These are phyloP conservation scores for Suillus luteus DNA, from an alignment of 768 basidiomycete species.

Conservation along the genomic window DNA sequence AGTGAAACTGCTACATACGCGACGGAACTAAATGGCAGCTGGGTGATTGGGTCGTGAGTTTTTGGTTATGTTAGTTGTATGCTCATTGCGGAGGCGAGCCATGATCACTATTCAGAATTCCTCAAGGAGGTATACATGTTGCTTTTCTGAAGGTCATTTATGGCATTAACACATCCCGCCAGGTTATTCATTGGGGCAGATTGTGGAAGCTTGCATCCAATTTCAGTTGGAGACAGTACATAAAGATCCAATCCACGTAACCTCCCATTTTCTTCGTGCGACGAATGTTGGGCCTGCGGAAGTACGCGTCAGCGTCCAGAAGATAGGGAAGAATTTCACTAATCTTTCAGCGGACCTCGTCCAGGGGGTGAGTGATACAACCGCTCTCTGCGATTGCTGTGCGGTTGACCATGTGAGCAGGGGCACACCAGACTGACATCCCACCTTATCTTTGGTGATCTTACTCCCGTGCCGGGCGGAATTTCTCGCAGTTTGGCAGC, in stretches of 20 bases:
- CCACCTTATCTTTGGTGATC: constrained; percentile 59
- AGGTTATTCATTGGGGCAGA: constrained; percentile 62
- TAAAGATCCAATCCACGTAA: constrained; percentile 59
- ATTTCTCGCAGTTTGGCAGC: constrained; percentile 38
- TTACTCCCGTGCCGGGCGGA: constrained; percentile 32
- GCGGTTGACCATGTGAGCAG: constrained; percentile 31
- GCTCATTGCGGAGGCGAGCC: constrained; percentile 9
- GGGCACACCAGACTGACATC: constrained; percentile 47
- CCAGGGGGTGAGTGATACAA: constrained; percentile 48
- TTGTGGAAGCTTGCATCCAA: constrained; percentile 55
- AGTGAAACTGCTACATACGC: not conserved
- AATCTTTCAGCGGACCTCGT: constrained; percentile 59
- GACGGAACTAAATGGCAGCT: constrained; percentile 43
- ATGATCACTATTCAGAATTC: constrained; percentile 37
- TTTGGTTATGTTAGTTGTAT: constrained; percentile 3
- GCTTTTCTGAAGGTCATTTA: not conserved
- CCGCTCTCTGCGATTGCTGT: not conserved
- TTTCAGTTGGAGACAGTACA: constrained; percentile 51
- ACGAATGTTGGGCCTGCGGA: constrained; percentile 44
- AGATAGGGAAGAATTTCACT: constrained; percentile 52
- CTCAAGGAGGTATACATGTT: constrained; percentile 50
- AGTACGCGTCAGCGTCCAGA: constrained; percentile 50
- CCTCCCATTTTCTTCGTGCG: constrained; percentile 57
- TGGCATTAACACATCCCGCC: not conserved
- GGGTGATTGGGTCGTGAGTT: constrained; percentile 49